phyloP scores from a whole-genome alignment of 1,284 basidiomycete species.

The Ganoderma sp. region DNA sequence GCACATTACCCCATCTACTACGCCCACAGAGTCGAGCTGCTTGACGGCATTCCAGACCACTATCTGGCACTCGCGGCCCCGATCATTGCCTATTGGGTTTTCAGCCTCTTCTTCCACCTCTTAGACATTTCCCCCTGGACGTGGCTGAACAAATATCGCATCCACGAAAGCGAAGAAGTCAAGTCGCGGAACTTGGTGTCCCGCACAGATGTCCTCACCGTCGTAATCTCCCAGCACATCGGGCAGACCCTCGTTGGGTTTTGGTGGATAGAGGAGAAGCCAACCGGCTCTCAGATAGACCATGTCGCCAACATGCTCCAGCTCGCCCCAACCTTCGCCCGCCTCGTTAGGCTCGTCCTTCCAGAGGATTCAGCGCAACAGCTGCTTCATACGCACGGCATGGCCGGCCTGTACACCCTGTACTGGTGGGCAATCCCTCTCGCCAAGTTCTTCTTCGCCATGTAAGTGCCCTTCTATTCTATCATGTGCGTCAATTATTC shows the following conservation, averaged over 20 bases:
- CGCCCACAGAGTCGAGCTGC: constrained; percentile 29
- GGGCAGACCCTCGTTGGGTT: constrained; percentile 84
- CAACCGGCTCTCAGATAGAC: constrained; percentile 50
- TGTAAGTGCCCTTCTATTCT: constrained; percentile 63
- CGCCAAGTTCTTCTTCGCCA: constrained; percentile 78
- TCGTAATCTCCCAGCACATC: constrained; percentile 55
- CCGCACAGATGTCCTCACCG: constrained; percentile 74
- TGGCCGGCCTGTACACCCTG: constrained; percentile 64
- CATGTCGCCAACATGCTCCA: constrained; percentile 55
- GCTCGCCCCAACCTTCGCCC: constrained; percentile 50
- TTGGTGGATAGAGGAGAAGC: constrained; percentile 68
- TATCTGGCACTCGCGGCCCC: constrained; percentile 78
- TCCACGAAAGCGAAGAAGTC: constrained; percentile 89
- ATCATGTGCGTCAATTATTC: not conserved
- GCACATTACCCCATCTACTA: constrained; percentile 39
- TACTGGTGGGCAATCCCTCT: constrained; percentile 97
- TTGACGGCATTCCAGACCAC: constrained; percentile 60
- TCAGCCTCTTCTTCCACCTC: constrained; percentile 81
- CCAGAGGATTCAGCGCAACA: constrained; percentile 40
- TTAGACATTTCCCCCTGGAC: constrained; percentile 80
- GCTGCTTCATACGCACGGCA: constrained; percentile 54
- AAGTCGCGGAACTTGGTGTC: constrained; percentile 80
- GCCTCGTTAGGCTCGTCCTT: constrained; percentile 50
- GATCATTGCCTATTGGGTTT: constrained; percentile 84
- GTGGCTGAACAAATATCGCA: constrained; percentile 84